These are phyloP conservation scores for Zychaea mexicana DNA, from an alignment of 371 early-diverging fungal species.

Conservation along the genomic window DNA sequence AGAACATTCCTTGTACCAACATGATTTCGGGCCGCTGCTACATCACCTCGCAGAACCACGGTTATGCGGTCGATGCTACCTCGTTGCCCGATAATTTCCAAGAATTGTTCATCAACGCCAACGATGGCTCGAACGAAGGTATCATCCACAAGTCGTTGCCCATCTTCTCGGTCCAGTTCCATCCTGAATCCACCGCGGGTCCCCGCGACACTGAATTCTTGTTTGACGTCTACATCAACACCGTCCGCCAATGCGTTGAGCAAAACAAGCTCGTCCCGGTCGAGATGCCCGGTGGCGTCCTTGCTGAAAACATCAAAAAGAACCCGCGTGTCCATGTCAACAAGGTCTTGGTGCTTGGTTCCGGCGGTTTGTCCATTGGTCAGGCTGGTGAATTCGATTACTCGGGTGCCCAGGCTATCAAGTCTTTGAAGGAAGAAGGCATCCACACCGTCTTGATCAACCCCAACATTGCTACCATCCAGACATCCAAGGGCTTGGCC, in stretches of 20 bases:
- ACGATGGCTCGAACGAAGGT: constrained; percentile 98
- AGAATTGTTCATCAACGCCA: constrained; percentile 96
- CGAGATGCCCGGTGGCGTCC: constrained; percentile 67
- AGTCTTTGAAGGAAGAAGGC: constrained; percentile 89
- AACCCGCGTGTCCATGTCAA: constrained; percentile 68
- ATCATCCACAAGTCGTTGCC: constrained; percentile 88
- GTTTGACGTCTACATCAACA: constrained; percentile 89
- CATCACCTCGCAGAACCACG: constrained; percentile 98
- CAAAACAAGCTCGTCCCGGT: constrained; percentile 76
- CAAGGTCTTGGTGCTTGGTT: constrained; percentile 92
- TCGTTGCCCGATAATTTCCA: constrained; percentile 79
- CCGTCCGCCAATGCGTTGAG: constrained; percentile 71
- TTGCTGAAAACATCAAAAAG: constrained; percentile 51
- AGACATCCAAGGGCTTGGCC: constrained; percentile 92
- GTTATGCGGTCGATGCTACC: constrained; percentile 90
- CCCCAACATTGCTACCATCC: constrained; percentile 97
- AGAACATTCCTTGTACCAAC: constrained; percentile 98
- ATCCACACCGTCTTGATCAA: constrained; percentile 91
- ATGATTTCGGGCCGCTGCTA: constrained; percentile 94
- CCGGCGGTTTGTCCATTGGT: constrained; percentile 93
- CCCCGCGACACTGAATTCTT: constrained; percentile 96
- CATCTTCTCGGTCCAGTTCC: constrained; percentile 97
- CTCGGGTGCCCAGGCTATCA: constrained; percentile 95
- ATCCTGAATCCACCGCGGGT: constrained; percentile 97
- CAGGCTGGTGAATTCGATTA: constrained; percentile 98